Evolutionary conservation across 2,329 filamentous ascomycete genomes (phyloP).

Genomic region (Calonectria crousiana): DNA sequence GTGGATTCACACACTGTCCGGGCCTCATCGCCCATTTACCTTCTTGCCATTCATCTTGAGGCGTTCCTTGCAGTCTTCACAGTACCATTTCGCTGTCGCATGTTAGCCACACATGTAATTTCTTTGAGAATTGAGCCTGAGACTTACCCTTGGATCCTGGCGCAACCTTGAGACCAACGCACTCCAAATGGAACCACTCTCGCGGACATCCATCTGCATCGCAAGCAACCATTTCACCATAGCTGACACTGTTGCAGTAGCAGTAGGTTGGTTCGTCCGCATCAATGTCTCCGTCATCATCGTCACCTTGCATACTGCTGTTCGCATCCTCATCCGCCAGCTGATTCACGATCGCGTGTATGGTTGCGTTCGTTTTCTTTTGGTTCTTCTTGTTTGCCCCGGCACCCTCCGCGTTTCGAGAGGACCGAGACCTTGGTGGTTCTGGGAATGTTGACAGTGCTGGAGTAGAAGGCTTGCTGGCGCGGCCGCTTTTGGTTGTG

Average conservation of each 20-base stretch:
- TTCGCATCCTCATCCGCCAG: slow-evolving; percentile 56
- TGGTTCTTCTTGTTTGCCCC: slow-evolving; percentile 68
- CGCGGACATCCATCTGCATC: slow-evolving; percentile 78
- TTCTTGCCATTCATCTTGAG: slow-evolving; percentile 69
- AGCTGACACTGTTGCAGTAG: slow-evolving; percentile 84
- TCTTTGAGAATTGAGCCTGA: not conserved
- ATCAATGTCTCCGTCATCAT: slow-evolving; percentile 70
- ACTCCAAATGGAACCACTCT: slow-evolving; percentile 88
- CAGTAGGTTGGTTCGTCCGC: slow-evolving; percentile 82
- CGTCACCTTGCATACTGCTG: slow-evolving; percentile 55
- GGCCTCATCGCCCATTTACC: slow-evolving; percentile 57
- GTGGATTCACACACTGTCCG: slow-evolving; percentile 15
- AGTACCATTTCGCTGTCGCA: slow-evolving; percentile 82
- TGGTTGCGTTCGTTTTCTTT: slow-evolving; percentile 66
- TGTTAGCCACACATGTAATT: slow-evolving; percentile 42
- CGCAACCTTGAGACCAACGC: slow-evolving; percentile 82
- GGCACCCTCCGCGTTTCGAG: slow-evolving; percentile 58
- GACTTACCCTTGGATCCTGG: slow-evolving; percentile 80
- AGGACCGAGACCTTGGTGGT: slow-evolving; percentile 64
- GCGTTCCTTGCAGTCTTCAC: slow-evolving; percentile 80
- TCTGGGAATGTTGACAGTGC: slow-evolving; percentile 72
- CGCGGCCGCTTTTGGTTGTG: slow-evolving; percentile 74
- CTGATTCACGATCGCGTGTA: slow-evolving; percentile 51
- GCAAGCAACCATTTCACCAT: slow-evolving; percentile 87
- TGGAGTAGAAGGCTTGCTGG: slow-evolving; percentile 76